Conservation (phyloP, 129 eudicot species). For the Silybum marianum region DNA sequence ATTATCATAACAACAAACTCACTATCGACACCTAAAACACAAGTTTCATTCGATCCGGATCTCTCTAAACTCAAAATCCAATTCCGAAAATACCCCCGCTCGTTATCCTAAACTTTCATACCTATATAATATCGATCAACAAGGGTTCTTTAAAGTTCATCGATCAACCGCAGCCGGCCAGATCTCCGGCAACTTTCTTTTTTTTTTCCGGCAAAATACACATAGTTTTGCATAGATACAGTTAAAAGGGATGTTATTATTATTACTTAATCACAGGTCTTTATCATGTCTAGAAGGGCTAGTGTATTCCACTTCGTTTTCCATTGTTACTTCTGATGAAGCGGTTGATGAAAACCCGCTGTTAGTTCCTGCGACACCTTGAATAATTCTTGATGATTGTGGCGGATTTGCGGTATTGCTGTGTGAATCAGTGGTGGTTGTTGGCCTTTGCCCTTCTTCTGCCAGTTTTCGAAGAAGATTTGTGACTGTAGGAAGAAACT, state of each 20-base stretch:
- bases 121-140: neutral
- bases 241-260: slow-evolving; percentile 3
- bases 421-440: slow-evolving; percentile 41
- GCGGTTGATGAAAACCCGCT: slow-evolving; percentile 63
- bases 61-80: slow-evolving; percentile 21
- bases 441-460: slow-evolving; percentile 72
- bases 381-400: slow-evolving; percentile 38
- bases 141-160: neutral
- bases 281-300: slow-evolving; percentile 53
- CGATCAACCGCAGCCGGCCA: neutral
- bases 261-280: slow-evolving; percentile 17
- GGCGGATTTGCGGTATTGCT: slow-evolving; percentile 55
- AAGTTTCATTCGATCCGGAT: neutral
- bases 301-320: slow-evolving; percentile 67
- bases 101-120: neutral
- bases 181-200: neutral
- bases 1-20: slow-evolving; percentile 25
- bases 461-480: slow-evolving; percentile 87
- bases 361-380: slow-evolving; percentile 35
- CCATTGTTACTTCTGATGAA: slow-evolving; percentile 64
- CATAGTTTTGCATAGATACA: slow-evolving; percentile 28
- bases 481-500: slow-evolving; percentile 82
- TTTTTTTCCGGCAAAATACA: slow-evolving; percentile 15
- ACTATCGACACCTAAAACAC: slow-evolving; percentile 12
- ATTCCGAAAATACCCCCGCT: neutral